phyloP scores from a whole-genome alignment of 78 protist genomes.

The Guillardia theta region DNA sequence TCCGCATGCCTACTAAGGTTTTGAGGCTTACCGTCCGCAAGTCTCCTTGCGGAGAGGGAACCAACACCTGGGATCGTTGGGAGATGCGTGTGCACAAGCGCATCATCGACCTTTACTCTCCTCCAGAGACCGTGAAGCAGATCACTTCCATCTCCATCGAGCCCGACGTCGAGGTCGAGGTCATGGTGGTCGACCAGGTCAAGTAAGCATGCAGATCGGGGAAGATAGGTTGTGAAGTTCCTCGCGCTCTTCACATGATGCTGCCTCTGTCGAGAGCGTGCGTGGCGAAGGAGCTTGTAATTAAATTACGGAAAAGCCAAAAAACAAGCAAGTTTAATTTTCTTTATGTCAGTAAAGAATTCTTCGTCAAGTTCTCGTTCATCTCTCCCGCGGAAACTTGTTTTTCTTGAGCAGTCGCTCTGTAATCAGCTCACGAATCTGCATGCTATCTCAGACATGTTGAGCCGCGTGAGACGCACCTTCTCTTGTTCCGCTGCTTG shows the following conservation, averaged over 20 bases:
- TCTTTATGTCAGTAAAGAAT: no score
- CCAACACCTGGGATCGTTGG: slow-evolving; percentile 99
- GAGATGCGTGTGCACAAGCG: slow-evolving; percentile 99
- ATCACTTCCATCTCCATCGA: slow-evolving; percentile 90
- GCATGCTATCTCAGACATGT: no score
- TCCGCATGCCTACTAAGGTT: slow-evolving; percentile 97
- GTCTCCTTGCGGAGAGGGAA: slow-evolving; percentile 99
- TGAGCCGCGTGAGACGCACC: no score
- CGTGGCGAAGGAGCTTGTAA: not conserved
- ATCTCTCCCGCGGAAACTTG: no score
- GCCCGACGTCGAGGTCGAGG: slow-evolving; percentile 95
- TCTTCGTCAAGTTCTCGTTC: no score
- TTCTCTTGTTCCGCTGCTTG: no score
- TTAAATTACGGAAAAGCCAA: not conserved
- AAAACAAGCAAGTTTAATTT: not conserved
- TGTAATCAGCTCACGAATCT: no score
- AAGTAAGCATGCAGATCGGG: not conserved
- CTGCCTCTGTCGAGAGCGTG: slow-evolving; percentile 42
- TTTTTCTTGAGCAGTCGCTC: no score
- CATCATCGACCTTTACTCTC: slow-evolving; percentile 92
- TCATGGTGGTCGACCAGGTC: slow-evolving; percentile 73
- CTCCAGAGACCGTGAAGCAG: slow-evolving; percentile 90
- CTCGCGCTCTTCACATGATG: slow-evolving; percentile 26
- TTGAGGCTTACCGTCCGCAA: slow-evolving; percentile 97
- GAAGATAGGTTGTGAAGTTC: not conserved